Percentiles rank a stretch among this genome's conserved stretches.
These are phyloP conservation scores for Acanthamoeba lenticulata DNA, from an alignment of 208 protist genomes.

Conservation along the genomic window DNA sequence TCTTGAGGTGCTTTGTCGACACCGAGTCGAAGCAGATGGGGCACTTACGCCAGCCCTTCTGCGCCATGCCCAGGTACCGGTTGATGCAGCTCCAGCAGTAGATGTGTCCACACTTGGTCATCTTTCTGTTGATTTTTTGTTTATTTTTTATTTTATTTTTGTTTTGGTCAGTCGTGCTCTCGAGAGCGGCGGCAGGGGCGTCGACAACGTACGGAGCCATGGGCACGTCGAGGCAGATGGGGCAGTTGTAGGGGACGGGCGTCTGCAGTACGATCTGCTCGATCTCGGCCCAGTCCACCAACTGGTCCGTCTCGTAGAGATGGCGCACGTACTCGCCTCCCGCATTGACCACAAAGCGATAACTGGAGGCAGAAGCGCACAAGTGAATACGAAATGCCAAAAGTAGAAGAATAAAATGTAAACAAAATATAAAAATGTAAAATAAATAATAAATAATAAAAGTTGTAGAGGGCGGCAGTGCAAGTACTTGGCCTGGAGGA, in stretches of 20 bases:
- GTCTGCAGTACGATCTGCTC: constrained; percentile 45
- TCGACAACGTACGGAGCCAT: constrained; percentile 31
- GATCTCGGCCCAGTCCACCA: constrained; percentile 66
- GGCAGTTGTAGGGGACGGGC: constrained; percentile 54
- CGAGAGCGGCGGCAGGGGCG: too few species aligned
- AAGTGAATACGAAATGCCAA: too few species aligned
- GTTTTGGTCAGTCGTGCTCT: too few species aligned
- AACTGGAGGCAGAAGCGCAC: not conserved
- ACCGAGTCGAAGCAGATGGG: constrained; percentile 65
- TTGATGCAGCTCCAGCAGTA: constrained; percentile 52
- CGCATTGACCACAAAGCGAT: constrained; percentile 58
- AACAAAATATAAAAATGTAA: not conserved
- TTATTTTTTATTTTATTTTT: not conserved
- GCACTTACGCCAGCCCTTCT: constrained; percentile 50
- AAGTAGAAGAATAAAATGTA: too few species aligned
- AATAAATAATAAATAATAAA: not conserved
- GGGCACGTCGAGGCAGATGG: constrained; percentile 43
- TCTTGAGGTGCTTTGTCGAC: constrained; percentile 43
- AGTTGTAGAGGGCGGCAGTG: not conserved
- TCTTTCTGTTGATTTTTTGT: constrained; percentile 58
- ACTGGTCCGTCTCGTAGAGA: constrained; percentile 54
- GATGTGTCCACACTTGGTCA: constrained; percentile 51
- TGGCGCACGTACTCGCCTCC: not conserved
- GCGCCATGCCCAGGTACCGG: constrained; percentile 22
- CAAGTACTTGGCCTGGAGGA: constrained; percentile 57